Evolutionary conservation across 2,329 filamentous ascomycete species (phyloP).

Genomic region (Coniosporium tulheliwenetii): DNA sequence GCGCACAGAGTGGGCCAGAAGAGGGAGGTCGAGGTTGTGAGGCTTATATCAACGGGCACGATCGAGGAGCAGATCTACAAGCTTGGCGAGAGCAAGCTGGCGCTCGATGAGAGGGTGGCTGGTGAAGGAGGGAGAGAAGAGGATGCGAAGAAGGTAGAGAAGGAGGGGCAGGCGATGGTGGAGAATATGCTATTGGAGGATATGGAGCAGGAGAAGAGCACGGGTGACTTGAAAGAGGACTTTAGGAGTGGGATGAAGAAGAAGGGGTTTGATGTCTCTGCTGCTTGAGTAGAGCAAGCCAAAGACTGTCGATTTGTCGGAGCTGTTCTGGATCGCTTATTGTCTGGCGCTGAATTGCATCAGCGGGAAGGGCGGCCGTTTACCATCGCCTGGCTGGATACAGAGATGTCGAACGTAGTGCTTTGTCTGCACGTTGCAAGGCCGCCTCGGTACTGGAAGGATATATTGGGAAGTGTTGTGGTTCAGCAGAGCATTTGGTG

Average conservation of each 20-base stretch:
- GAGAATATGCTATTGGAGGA: constrained; percentile 22
- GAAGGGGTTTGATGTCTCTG: constrained; percentile 22
- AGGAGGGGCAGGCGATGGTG: constrained; percentile 14
- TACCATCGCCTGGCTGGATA: too few relatives aligned
- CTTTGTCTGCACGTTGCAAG: too few relatives aligned
- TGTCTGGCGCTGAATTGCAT: too few relatives aligned
- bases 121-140: constrained; percentile 32
- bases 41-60: constrained; percentile 64
- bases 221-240: constrained; percentile 22
- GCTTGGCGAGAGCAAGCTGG: constrained; percentile 82
- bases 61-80: constrained; percentile 91
- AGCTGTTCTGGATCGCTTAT: too few relatives aligned
- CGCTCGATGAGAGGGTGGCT: constrained; percentile 62
- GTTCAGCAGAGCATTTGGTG: too few relatives aligned
- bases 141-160: constrained; percentile 27
- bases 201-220: constrained; percentile 5
- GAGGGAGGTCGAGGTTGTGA: constrained; percentile 75
- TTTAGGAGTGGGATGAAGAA: constrained; percentile 25
- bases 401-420: too few relatives aligned
- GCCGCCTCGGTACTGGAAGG: too few relatives aligned
- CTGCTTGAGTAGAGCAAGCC: constrained; percentile 1
- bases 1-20: constrained; percentile 91
- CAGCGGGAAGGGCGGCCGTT: too few relatives aligned
- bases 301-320: too few relatives aligned
- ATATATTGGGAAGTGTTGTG: too few relatives aligned